These are phyloP conservation scores for Alternaria arbusti DNA, from an alignment of 2,329 filamentous ascomycete genomes.

Conservation along the genomic window DNA sequence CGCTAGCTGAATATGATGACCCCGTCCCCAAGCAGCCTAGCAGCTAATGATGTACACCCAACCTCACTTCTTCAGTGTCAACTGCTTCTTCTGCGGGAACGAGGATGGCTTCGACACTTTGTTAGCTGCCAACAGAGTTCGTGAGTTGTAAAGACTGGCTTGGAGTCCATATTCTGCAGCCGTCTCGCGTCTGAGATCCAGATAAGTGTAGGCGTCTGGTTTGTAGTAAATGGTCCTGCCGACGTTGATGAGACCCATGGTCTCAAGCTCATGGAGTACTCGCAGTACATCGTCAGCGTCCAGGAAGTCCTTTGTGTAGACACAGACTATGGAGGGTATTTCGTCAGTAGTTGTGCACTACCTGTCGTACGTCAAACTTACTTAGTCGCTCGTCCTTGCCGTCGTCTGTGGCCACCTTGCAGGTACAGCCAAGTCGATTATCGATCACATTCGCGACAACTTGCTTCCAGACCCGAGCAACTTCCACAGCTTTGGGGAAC, in stretches of 20 bases:
- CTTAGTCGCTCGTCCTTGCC: constrained; percentile 57
- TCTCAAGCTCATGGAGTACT: constrained; percentile 67
- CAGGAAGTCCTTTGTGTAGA: constrained; percentile 79
- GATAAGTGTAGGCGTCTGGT: constrained; percentile 63
- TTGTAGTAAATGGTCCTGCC: constrained; percentile 76
- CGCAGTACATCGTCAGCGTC: constrained; percentile 72
- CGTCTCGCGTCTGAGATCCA: constrained; percentile 51
- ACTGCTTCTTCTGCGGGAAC: constrained; percentile 20
- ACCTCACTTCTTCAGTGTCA: neutral
- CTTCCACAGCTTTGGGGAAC: constrained; percentile 62
- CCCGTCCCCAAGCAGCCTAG: neutral
- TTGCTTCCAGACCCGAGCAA: constrained; percentile 69
- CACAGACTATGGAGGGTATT: constrained; percentile 53
- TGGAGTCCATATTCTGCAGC: constrained; percentile 47
- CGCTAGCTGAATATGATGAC: neutral
- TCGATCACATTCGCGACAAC: constrained; percentile 71
- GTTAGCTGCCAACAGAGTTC: constrained; percentile 38
- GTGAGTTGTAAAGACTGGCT: constrained; percentile 54
- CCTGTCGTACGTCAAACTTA: constrained; percentile 44
- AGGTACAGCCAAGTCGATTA: constrained; percentile 72
- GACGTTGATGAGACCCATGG: constrained; percentile 64
- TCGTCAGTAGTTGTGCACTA: neutral
- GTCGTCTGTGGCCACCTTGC: constrained; percentile 72
- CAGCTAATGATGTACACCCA: neutral
- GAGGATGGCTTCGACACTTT: constrained; percentile 11